phyloP scores from a whole-genome alignment of 1,284 basidiomycete species.

The Tilletia walkeri region DNA sequence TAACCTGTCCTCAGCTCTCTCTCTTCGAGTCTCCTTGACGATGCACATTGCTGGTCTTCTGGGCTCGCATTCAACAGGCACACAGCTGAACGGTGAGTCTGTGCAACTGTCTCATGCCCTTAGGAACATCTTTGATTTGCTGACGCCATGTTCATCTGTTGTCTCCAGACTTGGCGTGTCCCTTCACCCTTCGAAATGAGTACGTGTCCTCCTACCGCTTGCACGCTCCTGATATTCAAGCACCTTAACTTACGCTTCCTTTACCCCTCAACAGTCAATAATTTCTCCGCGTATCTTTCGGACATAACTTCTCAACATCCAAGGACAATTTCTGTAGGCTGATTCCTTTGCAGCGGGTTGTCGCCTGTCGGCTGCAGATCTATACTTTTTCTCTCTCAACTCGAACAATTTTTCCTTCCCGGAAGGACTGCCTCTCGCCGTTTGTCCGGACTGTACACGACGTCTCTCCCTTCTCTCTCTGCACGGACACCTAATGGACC shows the following conservation, averaged over 20 bases:
- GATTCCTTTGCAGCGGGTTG: no score
- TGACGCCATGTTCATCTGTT: no score
- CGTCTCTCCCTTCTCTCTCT: no score
- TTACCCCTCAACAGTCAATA: background rate
- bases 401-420: no score
- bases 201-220: background rate
- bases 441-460: no score
- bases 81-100: slow-evolving; percentile 25
- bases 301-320: background rate
- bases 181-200: background rate
- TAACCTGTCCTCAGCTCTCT: background rate
- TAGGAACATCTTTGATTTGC: no score
- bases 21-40: slow-evolving; percentile 36
- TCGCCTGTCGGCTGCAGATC: background rate
- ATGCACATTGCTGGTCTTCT: slow-evolving; percentile 39
- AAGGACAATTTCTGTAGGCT: no score
- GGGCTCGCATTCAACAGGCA: slow-evolving; percentile 34
- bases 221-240: background rate
- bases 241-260: background rate
- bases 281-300: background rate
- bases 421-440: no score
- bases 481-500: no score
- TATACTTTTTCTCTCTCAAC: background rate
- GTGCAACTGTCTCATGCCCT: no score
- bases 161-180: slow-evolving; percentile 1